These are phyloP conservation scores for Aureobasidium musti DNA, from an alignment of 2,329 filamentous ascomycete species.

Conservation along the genomic window DNA sequence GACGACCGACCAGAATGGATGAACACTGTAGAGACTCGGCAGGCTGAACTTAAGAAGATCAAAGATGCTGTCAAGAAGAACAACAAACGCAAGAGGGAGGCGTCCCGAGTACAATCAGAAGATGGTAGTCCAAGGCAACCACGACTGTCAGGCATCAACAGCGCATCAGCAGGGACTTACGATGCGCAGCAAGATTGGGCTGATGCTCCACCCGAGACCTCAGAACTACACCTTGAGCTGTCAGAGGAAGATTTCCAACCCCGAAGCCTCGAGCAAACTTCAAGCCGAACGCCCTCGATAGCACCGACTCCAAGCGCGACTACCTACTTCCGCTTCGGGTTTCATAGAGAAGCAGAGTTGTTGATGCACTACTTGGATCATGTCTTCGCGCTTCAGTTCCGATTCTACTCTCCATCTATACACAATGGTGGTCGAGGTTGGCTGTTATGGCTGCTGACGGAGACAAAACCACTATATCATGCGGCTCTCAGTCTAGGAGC, in stretches of 20 bases:
- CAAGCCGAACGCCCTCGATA: not conserved
- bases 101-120: not conserved
- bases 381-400: slow-evolving; percentile 28
- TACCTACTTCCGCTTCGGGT: slow-evolving; percentile 8
- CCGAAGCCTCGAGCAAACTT: not conserved
- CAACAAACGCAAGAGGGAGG: slow-evolving; percentile 10
- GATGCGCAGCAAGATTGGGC: not conserved
- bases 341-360: slow-evolving; percentile 22
- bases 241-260: not conserved
- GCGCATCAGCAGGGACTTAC: too few relatives aligned
- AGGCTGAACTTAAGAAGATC: not conserved
- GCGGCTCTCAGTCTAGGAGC: slow-evolving; percentile 26
- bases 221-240: not conserved
- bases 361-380: slow-evolving; percentile 29
- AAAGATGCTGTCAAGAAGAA: slow-evolving; percentile 25
- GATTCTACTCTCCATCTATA: slow-evolving; percentile 18
- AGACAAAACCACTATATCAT: slow-evolving; percentile 27
- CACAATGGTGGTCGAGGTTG: slow-evolving; percentile 19
- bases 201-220: not conserved
- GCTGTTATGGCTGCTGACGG: slow-evolving; percentile 23
- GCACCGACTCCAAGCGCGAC: slow-evolving; percentile 7
- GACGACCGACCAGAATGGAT: slow-evolving; percentile 21
- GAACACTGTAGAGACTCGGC: slow-evolving; percentile 4
- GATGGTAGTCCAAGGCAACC: not conserved
- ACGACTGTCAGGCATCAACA: not conserved